Conservation (phyloP, 768 basidiomycete genomes). For the Rossbeevera mucosa region DNA sequence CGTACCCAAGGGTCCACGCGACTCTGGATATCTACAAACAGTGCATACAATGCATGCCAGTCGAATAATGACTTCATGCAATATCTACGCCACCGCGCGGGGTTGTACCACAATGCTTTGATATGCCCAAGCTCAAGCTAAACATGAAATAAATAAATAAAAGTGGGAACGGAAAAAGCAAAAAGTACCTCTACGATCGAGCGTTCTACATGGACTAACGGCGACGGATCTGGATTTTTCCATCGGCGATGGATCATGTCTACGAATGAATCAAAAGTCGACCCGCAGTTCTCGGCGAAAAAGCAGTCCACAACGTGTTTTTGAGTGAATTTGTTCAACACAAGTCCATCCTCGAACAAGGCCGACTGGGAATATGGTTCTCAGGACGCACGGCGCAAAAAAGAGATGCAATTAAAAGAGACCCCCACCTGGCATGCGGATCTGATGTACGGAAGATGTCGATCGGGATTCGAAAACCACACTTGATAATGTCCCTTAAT, state of each 20-base stretch:
- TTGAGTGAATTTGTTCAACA: slow-evolving; percentile 48
- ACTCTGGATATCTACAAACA: slow-evolving; percentile 27
- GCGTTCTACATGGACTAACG: slow-evolving; percentile 40
- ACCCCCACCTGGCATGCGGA: slow-evolving; percentile 56
- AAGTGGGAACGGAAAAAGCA: not conserved
- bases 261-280: slow-evolving; percentile 46
- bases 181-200: slow-evolving; percentile 34
- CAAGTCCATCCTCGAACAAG: slow-evolving; percentile 51
- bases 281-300: slow-evolving; percentile 57
- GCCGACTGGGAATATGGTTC: slow-evolving; percentile 39
- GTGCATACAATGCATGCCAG: slow-evolving; percentile 63
- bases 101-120: slow-evolving; percentile 63
- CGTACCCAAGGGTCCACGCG: slow-evolving; percentile 19
- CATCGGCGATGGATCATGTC: slow-evolving; percentile 38
- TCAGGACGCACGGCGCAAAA: not conserved
- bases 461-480: slow-evolving; percentile 41
- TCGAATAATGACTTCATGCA: slow-evolving; percentile 59
- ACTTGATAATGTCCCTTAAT: slow-evolving; percentile 47
- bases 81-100: slow-evolving; percentile 59
- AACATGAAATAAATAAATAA: not conserved
- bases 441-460: slow-evolving; percentile 53
- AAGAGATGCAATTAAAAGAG: not conserved
- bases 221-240: slow-evolving; percentile 32
- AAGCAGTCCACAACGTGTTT: slow-evolving; percentile 60
- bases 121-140: slow-evolving; percentile 59